Base-by-base conservation (phyloP, 2,329 filamentous ascomycete genomes). In the Diplodia seriata region DNA sequence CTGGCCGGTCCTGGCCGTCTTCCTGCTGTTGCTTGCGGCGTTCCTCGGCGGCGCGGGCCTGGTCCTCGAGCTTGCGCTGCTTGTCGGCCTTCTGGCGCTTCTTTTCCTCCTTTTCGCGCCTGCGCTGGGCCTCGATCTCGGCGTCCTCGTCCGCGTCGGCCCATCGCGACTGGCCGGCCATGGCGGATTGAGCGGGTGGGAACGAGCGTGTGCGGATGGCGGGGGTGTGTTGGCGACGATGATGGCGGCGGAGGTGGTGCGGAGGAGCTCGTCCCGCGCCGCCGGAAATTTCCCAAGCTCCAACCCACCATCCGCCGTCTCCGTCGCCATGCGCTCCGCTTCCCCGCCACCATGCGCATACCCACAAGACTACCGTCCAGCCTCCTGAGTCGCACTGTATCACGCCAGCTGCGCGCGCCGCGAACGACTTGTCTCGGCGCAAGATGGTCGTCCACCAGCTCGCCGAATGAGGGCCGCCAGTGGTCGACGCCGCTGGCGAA, bases 401-500 rank as follows among this genome's bases (percentile, higher is more conserved):
- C 43, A 26, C 54, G 54, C 40, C 64, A 57, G 43, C 23, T 63
- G 50, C 59, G 68, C 26, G 56, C 61, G 4, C 56, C 18, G n/a
- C 68, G 69, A 31, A 15, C 50, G 12, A 66, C 71, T 18, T 72
- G 63, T 68, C 70, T 69, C 53, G 69, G 71, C 20, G 72, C 77
- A 71, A 80, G 81, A 76, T 82, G 78, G 78, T 81, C 75, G 63
- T 80, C 79, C 14, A 67, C 53, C 54, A 38, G 36, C 43, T 47
- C 38, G 23, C 15, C 56, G 15, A 77, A 76, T 43, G 56, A 67
- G 20, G 54, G 26, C 15, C 55, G 56, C 33, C 82, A 91, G 83
- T 97, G 94, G 93, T 97, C 94, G 2, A 99, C 94, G 3, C 94
- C 94, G 15, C 81, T 99, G 70, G 94, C 94, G 8, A 94, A 95